A percentile compares a stretch with the other conserved stretches of the same genome.
Conservation (phyloP, 441 rosid genomes). For the Brassica hybrid region DNA sequence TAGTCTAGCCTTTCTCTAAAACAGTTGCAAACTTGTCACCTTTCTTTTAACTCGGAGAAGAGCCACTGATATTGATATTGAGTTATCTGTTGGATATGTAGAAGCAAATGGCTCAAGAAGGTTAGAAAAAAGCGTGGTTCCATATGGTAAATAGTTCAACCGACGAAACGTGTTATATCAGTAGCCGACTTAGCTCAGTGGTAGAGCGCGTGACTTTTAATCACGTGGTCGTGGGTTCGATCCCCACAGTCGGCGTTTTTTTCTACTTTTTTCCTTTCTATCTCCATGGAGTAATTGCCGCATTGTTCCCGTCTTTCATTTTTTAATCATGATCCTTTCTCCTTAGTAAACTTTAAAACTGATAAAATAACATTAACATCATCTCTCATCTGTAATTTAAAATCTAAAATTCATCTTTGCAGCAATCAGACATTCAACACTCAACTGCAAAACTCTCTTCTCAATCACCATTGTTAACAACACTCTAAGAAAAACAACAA, state of each 20-base stretch:
- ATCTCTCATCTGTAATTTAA: neutral
- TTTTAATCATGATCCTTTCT: neutral
- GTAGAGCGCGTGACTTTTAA: slow-evolving; percentile 59
- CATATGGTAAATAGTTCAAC: neutral
- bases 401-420: neutral
- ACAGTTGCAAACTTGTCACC: neutral
- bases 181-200: slow-evolving; percentile 54
- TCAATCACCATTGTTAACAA: slow-evolving; percentile 12
- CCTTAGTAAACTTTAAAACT: neutral
- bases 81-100: neutral
- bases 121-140: neutral
- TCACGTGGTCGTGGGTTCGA: slow-evolving; percentile 54
- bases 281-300: neutral
- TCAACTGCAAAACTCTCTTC: slow-evolving; percentile 12
- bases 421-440: neutral
- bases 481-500: neutral
- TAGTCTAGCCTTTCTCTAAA: neutral
- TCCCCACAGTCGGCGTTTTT: slow-evolving; percentile 40
- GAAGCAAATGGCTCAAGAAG: neutral
- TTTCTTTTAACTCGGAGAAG: neutral
- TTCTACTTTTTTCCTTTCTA: neutral
- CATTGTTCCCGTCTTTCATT: neutral
- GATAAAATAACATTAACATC: neutral
- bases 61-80: neutral
- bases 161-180: neutral